phyloP scores from a whole-genome alignment of 2,329 filamentous ascomycete genomes.

The Fusarium solani-melongenae region DNA sequence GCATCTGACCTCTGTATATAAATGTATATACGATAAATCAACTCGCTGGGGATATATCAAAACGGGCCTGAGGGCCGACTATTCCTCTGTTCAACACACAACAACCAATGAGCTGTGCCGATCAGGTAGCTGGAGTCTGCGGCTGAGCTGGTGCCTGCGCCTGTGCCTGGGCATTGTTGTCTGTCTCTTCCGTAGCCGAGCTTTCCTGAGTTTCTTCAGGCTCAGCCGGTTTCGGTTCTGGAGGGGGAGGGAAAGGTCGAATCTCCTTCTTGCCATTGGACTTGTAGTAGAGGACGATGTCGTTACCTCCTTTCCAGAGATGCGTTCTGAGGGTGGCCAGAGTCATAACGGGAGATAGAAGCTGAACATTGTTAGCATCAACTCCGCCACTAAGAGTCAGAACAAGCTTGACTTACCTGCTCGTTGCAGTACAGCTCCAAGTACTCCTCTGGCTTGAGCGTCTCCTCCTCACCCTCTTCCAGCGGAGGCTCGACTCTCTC shows the following conservation, averaged over 20 bases:
- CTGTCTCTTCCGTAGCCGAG: constrained; percentile 27
- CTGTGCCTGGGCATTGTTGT: constrained; percentile 14
- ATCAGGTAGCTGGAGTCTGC: constrained; percentile 17
- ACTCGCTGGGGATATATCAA: constrained; percentile 23
- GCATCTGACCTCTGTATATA: constrained; percentile 40
- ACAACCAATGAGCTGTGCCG: not conserved
- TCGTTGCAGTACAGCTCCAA: constrained; percentile 95
- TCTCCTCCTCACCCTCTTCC: constrained; percentile 67
- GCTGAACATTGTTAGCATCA: constrained; percentile 49
- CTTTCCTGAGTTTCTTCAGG: constrained; percentile 35
- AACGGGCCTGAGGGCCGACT: not conserved
- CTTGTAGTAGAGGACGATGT: constrained; percentile 91
- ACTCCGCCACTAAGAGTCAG: not conserved
- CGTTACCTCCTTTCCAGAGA: constrained; percentile 94
- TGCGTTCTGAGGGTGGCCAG: constrained; percentile 93
- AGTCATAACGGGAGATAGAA: constrained; percentile 85
- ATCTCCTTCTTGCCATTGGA: constrained; percentile 84
- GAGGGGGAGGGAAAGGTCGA: constrained; percentile 46
- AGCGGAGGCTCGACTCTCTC: constrained; percentile 86
- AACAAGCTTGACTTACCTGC: constrained; percentile 68
- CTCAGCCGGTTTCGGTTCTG: constrained; percentile 31
- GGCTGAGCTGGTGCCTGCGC: not conserved
- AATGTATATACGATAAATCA: constrained; percentile 37
- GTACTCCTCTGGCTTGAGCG: constrained; percentile 87
- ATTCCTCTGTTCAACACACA: constrained; percentile 2